Percentiles rank a stretch among this genome's conserved stretches.
Conservation (phyloP, 2,329 filamentous ascomycete species). For the Aspergillus brasiliensis region DNA sequence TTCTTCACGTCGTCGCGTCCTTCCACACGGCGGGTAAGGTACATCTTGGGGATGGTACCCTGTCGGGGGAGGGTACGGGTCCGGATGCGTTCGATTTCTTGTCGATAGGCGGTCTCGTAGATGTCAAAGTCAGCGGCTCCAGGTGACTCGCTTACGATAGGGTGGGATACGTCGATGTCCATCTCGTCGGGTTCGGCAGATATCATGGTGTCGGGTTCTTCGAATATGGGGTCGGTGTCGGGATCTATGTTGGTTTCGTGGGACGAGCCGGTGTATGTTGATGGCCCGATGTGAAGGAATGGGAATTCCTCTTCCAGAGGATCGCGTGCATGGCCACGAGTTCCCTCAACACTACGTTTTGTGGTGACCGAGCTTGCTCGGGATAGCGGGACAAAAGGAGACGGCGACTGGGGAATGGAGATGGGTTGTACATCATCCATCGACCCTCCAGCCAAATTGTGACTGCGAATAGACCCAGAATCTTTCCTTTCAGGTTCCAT, state of each 20-base stretch:
- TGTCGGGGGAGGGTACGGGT: slow-evolving; percentile 38
- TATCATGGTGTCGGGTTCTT: slow-evolving; percentile 36
- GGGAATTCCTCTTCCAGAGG: slow-evolving; percentile 66
- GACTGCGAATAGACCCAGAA: slow-evolving; percentile 29
- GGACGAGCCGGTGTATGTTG: slow-evolving; percentile 42
- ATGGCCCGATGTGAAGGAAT: slow-evolving; percentile 75
- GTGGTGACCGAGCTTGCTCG: slow-evolving; percentile 34
- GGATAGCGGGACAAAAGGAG: slow-evolving; percentile 30
- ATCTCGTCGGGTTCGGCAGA: slow-evolving; percentile 38
- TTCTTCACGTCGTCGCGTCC: slow-evolving; percentile 39
- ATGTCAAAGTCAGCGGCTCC: slow-evolving; percentile 82
- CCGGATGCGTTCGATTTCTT: slow-evolving; percentile 75
- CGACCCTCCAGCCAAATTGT: slow-evolving; percentile 18
- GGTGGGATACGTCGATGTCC: slow-evolving; percentile 22
- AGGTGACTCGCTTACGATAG: slow-evolving; percentile 78
- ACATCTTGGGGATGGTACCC: slow-evolving; percentile 58
- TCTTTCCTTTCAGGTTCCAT: slow-evolving; percentile 27
- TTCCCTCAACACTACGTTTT: slow-evolving; percentile 49
- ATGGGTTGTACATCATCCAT: slow-evolving; percentile 20
- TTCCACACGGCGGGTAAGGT: slow-evolving; percentile 56
- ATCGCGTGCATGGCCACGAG: slow-evolving; percentile 64
- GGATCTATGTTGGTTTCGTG: slow-evolving; percentile 16
- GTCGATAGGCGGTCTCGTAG: slow-evolving; percentile 83
- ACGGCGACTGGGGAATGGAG: slow-evolving; percentile 31
- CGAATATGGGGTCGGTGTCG: slow-evolving; percentile 19